Evolutionary conservation across 176 grass and related monocot genomes (phyloP), one percentile per base, ranked within the genome.

Genomic region (Eremochloa ophiuroides): DNA sequence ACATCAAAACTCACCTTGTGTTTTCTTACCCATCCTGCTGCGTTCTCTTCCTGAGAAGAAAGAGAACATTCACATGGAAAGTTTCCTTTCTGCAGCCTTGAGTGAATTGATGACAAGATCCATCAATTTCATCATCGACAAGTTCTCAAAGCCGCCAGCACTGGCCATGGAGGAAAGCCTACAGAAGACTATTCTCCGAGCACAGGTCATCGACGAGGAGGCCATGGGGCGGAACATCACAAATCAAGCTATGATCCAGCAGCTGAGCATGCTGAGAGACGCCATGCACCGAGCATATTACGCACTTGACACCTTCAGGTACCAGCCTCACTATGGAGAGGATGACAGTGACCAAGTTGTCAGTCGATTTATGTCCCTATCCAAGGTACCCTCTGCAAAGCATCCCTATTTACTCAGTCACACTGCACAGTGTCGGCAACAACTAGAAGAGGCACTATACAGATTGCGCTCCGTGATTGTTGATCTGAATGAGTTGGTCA

Each of bases 221-320:
- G 71, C 71, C 15, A 47, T 50, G 31, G 42, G 42, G 3, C 31
- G 70, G 9, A 43, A 55, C 11, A 66, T 75, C 31, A 83, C 60
- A 65, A 83, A 83, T 62, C 42, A 22, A 75, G 60, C 43, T 12
- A 66, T 83, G 43, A 30, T 53, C 6, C 62, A 7, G 2, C 62
- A 76, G 35, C 34, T 84, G 17, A 26, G 20, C 46, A 23, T 42
- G 46, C 46, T 76, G 11, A 76, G 25, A 11, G 23, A 84, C 3
- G 43, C 44, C 44, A 55, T 82, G 33, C 47, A 83, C 34, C 22
- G 17, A 56, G 71, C 71, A 33, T 56, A 29, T 20, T 75, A 83
- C 62, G 5, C 20, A 7, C 71, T 84, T 3, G 62, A 76, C 26
- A 33, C 11, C 46, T 68, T 68, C 46, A 67, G 72, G 23, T 84